Evolutionary conservation across 2,329 filamentous ascomycete genomes (phyloP), one percentile per base, ranked within the genome.

Genomic region (Apiospora phragmitis): DNA sequence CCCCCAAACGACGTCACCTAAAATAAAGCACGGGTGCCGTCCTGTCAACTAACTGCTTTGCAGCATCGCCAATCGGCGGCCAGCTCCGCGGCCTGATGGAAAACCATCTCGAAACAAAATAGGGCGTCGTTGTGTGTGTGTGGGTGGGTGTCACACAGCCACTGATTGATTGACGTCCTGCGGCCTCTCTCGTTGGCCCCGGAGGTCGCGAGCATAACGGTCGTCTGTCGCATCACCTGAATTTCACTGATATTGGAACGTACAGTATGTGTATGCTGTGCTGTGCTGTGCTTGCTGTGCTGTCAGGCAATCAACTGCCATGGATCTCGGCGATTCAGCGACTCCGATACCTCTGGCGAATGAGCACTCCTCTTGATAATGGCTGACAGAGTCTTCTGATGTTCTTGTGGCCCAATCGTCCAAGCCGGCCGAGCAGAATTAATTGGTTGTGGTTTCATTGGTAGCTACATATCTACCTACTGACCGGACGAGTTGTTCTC

Each of bases 181-280:
- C 49, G 26, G 12, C 26, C 49, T 55, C 49, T 55, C 49, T 55
- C 49, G 26, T 55, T 55, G 49, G 49, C 26, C 49, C 24, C 49
- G 26, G 49, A 55, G 49, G 49, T 32, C 26, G 51, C 29, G 51
- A 59, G 51, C 51, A 59, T 59, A n/a, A 59, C 16, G 32, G 51
- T 59, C 51, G 51, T n/a, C 35, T 38, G 55, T 38, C 18, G 55
- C 55, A 62, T 62, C 55, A 62, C 32, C 32, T 38, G 32, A n/a
- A 62, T 38, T 62, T 62, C 55, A 38, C 32, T n/a, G 55, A n/a
- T 62, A 62, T 62, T 62, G 29, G 51, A 59, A 59, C 51, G 51
- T 59, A 59, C 29, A 59, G 51, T 35, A 59, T 59, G 51, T 59
- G 32, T 55, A 26, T 29, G 45, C 14, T 32, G 49, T 55, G 49